These are phyloP conservation scores for Setaria viridis DNA, from an alignment of 202 grass and related monocot species.

Conservation along the genomic window DNA sequence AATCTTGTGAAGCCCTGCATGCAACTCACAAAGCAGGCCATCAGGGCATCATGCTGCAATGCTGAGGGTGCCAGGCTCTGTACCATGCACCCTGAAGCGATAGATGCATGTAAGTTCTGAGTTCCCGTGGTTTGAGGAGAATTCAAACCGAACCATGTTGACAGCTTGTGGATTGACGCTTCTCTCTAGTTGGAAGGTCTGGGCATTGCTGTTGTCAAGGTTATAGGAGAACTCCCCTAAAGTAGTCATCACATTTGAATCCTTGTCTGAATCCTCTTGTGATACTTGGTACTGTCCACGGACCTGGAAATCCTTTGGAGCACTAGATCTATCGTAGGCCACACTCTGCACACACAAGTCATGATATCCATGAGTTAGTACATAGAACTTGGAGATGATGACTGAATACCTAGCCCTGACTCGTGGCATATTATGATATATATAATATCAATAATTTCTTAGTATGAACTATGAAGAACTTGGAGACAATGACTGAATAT, in stretches of 20 bases:
- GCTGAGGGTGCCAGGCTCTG: conserved; percentile 47
- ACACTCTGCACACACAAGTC: conserved; percentile 56
- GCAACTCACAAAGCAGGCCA: conserved; percentile 13
- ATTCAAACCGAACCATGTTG: conserved; percentile 70
- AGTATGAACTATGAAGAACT: too few relatives aligned
- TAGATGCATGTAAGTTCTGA: conserved; percentile 84
- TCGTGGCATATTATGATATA: too few relatives aligned
- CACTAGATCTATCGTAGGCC: conserved; percentile 80
- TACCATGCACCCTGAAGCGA: conserved; percentile 89
- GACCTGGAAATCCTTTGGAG: conserved; percentile 78
- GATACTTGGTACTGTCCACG: conserved; percentile 66
- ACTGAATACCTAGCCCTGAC: background rate
- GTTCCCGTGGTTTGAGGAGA: conserved; percentile 78
- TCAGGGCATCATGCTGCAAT: conserved; percentile 26
- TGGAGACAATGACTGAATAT: too few relatives aligned
- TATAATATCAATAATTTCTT: background rate
- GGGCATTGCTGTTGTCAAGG: conserved; percentile 70
- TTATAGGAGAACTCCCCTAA: conserved; percentile 76
- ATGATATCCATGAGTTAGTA: conserved; percentile 18
- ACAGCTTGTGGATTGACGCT: conserved; percentile 30
- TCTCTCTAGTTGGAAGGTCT: conserved; percentile 73
- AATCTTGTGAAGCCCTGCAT: conserved; percentile 12
- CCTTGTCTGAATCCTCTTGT: conserved; percentile 45
- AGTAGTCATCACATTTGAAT: conserved; percentile 5
- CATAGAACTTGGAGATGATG: background rate